Evolutionary conservation across 2,329 filamentous ascomycete genomes (phyloP).

Genomic region (Orbilia oligospora): DNA sequence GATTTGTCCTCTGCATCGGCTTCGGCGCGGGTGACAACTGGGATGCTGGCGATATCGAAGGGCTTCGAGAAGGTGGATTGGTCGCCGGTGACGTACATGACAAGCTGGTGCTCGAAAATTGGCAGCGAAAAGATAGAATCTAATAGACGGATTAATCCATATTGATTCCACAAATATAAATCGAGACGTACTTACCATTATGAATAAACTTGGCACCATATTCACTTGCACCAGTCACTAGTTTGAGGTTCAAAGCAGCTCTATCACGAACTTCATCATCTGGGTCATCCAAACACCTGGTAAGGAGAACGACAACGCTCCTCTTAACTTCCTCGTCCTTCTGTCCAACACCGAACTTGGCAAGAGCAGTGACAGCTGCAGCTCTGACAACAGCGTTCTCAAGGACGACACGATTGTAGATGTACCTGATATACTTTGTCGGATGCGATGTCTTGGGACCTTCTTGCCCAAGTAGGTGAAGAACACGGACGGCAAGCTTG

Average conservation of each 20-base stretch:
- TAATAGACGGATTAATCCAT: slow-evolving; percentile 66
- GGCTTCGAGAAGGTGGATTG: slow-evolving; percentile 85
- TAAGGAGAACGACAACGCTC: slow-evolving; percentile 92
- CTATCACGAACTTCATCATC: slow-evolving; percentile 98
- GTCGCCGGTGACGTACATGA: slow-evolving; percentile 95
- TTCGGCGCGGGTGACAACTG: slow-evolving; percentile 94
- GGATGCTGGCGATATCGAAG: slow-evolving; percentile 92
- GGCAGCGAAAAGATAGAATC: slow-evolving; percentile 96
- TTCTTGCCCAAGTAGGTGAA: slow-evolving; percentile 93
- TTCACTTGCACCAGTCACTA: slow-evolving; percentile 94
- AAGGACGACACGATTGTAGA: slow-evolving; percentile 97
- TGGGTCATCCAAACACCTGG: slow-evolving; percentile 92
- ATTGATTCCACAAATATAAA: slow-evolving; percentile 1
- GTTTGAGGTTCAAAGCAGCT: slow-evolving; percentile 88
- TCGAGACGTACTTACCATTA: slow-evolving; percentile 75
- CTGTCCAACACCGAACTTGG: slow-evolving; percentile 97
- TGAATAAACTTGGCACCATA: slow-evolving; percentile 90
- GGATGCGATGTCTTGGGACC: slow-evolving; percentile 95
- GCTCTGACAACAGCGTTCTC: slow-evolving; percentile 97
- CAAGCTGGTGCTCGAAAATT: slow-evolving; percentile 95
- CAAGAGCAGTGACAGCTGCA: slow-evolving; percentile 92
- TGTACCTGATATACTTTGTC: slow-evolving; percentile 99
- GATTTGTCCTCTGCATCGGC: slow-evolving; percentile 95
- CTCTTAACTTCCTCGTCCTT: slow-evolving; percentile 94
- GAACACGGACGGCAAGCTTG: slow-evolving; percentile 93